phyloP scores from a whole-genome alignment of 495 filamentous ascomycete genomes.

The Podospora sp. region DNA sequence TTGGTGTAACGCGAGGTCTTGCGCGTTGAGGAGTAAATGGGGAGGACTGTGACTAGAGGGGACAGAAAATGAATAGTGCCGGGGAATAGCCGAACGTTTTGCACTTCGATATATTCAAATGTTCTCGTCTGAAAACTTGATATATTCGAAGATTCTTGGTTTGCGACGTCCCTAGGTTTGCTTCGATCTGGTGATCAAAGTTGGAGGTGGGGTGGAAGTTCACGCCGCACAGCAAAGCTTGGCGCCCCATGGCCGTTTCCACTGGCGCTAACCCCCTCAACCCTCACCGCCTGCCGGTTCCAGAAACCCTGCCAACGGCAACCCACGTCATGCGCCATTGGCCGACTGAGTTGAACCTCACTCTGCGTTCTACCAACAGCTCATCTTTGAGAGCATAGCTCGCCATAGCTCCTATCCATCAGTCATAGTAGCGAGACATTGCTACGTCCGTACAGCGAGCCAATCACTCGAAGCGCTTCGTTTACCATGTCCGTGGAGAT shows the following conservation, averaged over 20 bases:
- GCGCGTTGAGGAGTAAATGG: no score
- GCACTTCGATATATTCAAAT: no score
- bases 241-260: background rate
- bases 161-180: no score
- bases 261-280: background rate
- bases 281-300: constrained; percentile 5
- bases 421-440: constrained; percentile 16
- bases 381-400: background rate
- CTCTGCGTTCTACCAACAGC: background rate
- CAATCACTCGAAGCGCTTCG: background rate
- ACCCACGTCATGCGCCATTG: constrained; percentile 22
- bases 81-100: no score
- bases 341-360: background rate
- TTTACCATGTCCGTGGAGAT: constrained; percentile 71
- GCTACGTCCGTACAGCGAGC: no score
- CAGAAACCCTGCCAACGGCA: background rate
- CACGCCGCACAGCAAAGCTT: no score
- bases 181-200: background rate
- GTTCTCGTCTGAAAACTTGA: no score
- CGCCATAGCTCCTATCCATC: constrained; percentile 32
- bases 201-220: background rate
- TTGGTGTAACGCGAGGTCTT: background rate
- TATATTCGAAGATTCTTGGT: no score
- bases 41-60: no score
- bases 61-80: no score